Base-by-base conservation (phyloP, 2,329 filamentous ascomycete species). In the Herpotrichia juniperi region DNA sequence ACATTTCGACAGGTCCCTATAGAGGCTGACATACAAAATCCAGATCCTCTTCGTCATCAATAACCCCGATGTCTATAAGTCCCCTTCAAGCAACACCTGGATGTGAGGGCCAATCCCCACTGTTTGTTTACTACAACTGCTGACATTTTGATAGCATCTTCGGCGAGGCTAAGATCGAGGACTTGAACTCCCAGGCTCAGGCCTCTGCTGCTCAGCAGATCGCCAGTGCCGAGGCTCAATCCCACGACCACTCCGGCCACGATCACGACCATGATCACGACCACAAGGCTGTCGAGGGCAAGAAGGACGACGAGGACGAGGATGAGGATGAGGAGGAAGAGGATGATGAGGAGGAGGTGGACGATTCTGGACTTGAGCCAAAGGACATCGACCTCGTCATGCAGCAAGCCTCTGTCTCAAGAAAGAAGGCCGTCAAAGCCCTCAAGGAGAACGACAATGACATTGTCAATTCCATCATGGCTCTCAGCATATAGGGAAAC, bases 381-480 rank as follows among this genome's bases (percentile, higher is more conserved):
- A 99, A 99, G 87, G 96, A 99, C 77, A 99, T 99, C 73, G 94
- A 99, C 80, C 86, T 99, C 53, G 94, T 99, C 78, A 97, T 97
- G 91, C 91, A 90, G 68, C 93, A 99, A 81, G 94, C 94, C 69
- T 94, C 83, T 72, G 96, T 99, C 70, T 96, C 91, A 68, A 87
- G 94, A 78, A 97, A 96, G 83, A 97, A 97, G 87, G 94, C 94
- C 57, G 87, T 99, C 82, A 99, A 97, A 83, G 94, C 96, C 51
- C 85, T 99, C 74, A 93, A 92, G 83, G 94, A 97, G 83, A 99
- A 99, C 76, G 93, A 97, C 81, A 97, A 97, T 74, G 94, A 99
- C 76, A 99, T 99, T 81, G 94, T 99, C 83, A 99, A 99, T 85
- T 97, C 94, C 69, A 99, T 99, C 82, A 99, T 99, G 94, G 93